Evolutionary conservation across 345 rosid species (phyloP).

Genomic region (Erodium maritimum): DNA sequence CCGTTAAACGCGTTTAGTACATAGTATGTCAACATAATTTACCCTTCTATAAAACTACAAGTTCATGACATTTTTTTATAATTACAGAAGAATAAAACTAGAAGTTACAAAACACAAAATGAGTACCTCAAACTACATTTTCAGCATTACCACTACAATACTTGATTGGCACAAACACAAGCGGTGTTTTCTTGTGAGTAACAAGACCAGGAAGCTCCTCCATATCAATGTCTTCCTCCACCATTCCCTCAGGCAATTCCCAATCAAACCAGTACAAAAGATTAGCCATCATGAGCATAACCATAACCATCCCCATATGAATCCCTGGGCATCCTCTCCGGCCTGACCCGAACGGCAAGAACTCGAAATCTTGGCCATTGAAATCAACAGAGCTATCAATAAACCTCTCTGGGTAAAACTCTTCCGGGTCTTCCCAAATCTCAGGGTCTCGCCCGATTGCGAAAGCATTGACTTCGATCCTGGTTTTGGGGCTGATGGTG

Average conservation of each 20-base stretch:
- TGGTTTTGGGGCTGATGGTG: constrained; percentile 9
- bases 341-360: constrained; percentile 13
- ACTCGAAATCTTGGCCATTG: constrained; percentile 8
- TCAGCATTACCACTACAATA: too few relatives aligned
- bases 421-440: constrained; percentile 6
- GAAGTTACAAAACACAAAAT: too few relatives aligned
- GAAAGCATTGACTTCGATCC: constrained; percentile 6
- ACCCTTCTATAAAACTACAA: too few relatives aligned
- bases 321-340: constrained; percentile 15
- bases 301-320: neutral
- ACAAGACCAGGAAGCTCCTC: constrained; percentile 1
- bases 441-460: constrained; percentile 15
- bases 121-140: too few relatives aligned
- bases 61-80: too few relatives aligned
- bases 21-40: too few relatives aligned
- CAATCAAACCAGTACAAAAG: constrained; percentile 16
- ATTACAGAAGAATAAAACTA: too few relatives aligned
- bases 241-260: constrained; percentile 7
- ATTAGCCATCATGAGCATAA: constrained; percentile 11
- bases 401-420: constrained; percentile 10
- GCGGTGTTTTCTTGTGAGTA: too few relatives aligned
- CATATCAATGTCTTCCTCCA: constrained; percentile 8
- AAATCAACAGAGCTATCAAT: constrained; percentile 6
- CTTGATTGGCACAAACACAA: too few relatives aligned
- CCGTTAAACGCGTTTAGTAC: too few relatives aligned